Percentiles rank a stretch among this genome's conserved stretches.
phyloP scores from a whole-genome alignment of 371 early-diverging fungal genomes.

The Circinella umbellata region DNA sequence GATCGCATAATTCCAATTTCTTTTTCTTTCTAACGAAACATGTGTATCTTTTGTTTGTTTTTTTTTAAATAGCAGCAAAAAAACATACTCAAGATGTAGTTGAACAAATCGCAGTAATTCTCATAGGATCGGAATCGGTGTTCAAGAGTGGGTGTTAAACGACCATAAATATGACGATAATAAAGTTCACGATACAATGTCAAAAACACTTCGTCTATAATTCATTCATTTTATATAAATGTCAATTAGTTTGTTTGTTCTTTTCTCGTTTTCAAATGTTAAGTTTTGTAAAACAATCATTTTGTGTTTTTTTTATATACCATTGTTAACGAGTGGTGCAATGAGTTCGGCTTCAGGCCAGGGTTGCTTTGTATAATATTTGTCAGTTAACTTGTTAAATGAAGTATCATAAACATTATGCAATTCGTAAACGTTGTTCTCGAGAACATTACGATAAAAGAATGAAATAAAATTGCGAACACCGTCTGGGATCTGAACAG shows the following conservation, averaged over 20 bases:
- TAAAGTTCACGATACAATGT: conserved; percentile 95
- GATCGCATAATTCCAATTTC: conserved; percentile 12
- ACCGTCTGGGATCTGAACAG: conserved; percentile 77
- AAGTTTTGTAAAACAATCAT: not conserved
- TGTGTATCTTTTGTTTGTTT: not conserved
- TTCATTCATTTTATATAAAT: not conserved
- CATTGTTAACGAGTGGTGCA: conserved; percentile 84
- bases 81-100: conserved; percentile 86
- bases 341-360: conserved; percentile 94
- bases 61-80: not conserved
- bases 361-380: conserved; percentile 84
- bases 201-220: conserved; percentile 83
- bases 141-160: conserved; percentile 86
- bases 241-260: not conserved
- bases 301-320: conserved; percentile 44
- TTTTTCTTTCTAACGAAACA: too few species aligned
- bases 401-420: conserved; percentile 88
- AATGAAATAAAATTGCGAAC: conserved; percentile 85
- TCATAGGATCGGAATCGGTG: conserved; percentile 91
- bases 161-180: conserved; percentile 94
- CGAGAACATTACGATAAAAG: conserved; percentile 80
- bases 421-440: conserved; percentile 84
- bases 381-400: conserved; percentile 92
- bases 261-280: not conserved
- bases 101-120: conserved; percentile 96